Conservation (phyloP, 129 eudicot species). For the Arctium minus region DNA sequence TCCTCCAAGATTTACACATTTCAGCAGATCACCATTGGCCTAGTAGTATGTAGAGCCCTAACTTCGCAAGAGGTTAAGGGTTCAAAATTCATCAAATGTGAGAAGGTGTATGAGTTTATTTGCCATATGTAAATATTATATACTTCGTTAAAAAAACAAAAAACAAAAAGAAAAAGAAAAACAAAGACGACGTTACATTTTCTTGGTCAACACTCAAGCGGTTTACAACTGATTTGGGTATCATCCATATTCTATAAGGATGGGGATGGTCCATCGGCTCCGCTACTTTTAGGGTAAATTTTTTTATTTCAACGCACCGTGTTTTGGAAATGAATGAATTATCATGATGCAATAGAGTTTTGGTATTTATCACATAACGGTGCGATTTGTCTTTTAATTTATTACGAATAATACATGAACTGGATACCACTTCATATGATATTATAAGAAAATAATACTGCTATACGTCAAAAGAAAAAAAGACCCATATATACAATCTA, state of each 20-base stretch:
- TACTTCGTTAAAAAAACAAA: too few species aligned
- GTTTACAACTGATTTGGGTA: background rate
- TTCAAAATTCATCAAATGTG: background rate
- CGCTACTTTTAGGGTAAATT: conserved; percentile 1
- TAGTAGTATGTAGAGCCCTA: too few species aligned
- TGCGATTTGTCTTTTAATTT: background rate
- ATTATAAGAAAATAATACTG: background rate
- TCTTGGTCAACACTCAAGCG: background rate
- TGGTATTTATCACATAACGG: background rate
- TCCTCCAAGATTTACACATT: too few species aligned
- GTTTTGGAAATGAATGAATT: conserved; percentile 13
- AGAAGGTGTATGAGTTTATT: background rate
- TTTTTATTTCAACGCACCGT: background rate
- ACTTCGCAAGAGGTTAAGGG: too few species aligned
- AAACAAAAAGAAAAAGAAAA: background rate
- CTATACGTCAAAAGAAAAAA: conserved; percentile 3
- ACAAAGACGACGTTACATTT: background rate
- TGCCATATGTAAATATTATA: background rate
- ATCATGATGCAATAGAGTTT: background rate
- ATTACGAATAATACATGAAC: background rate
- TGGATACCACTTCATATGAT: background rate
- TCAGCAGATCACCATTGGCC: too few species aligned
- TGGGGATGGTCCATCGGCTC: background rate
- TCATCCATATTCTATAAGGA: background rate
- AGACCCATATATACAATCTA: background rate